Base-by-base conservation (phyloP, 75 land plant genomes). In the Ceratopteris richardii region DNA sequence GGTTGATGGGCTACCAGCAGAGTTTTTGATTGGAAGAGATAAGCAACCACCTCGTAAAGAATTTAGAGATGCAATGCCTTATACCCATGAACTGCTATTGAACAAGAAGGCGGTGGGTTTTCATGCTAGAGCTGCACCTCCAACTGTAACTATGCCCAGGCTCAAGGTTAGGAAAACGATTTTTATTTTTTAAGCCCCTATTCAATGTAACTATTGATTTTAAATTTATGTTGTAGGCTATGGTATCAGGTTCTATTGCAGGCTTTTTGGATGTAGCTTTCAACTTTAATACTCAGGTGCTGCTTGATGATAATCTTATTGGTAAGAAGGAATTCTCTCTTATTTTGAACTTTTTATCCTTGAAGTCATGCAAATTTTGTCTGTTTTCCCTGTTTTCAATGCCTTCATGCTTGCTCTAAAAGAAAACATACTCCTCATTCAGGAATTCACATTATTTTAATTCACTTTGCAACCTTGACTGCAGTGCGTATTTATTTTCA, bases 91-190 rank as follows among this genome's bases (percentile, higher is more conserved):
- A 51, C 50, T 91, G 57, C 43, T 91, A 31, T 63, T 65, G 10
- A 65, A 42, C 46, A 83, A 82, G 54, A 67, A 30, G 62, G 88
- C 86, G 0, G 51, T 70, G 58, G 97, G 81, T 6, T 91, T 70
- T 55, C 97, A 88, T 82, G 88, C 97, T 54, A 87, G 74, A 77
- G 97, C 93, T 56, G 97, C 88, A 66, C 93, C 93, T 56, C 97
- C 97, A 31, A 91, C 97, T 29, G 97, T 91, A 22, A 91, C 97
- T 23, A 91, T 91, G 97, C 97, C 97, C 59, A 83, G 97, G 0
- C 62, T 91, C 44, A 91, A 91, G 85, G 97, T 91, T 52, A 37
- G 22, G 29, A 3, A 33, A 9, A 33, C 9, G 37, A 9, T 33
- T 33, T 9, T 33, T 33, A 33, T 9, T 33, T n/a, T n/a, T n/a